These are phyloP conservation scores for Rhypophila decipiens DNA, from an alignment of 495 filamentous ascomycete genomes.

Conservation along the genomic window DNA sequence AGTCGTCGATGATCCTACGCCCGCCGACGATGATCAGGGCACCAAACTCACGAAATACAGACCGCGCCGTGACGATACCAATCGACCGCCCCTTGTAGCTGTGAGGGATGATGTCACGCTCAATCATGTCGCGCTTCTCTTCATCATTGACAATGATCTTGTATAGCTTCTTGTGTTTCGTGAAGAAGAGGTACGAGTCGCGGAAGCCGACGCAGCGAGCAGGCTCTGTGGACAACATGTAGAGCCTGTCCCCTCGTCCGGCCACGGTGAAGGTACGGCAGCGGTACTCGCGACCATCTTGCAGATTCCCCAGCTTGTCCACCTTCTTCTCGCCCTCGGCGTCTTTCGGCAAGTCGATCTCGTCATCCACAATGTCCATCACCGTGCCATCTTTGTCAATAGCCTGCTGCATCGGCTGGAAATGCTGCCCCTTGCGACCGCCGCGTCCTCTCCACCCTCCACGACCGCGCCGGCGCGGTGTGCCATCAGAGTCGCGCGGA, in stretches of 20 bases:
- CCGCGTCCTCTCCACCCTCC: conserved; percentile 62
- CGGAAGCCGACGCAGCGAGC: conserved; percentile 94
- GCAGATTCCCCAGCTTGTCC: conserved; percentile 74
- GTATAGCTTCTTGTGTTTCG: conserved; percentile 87
- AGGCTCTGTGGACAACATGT: conserved; percentile 98
- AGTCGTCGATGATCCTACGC: conserved; percentile 79
- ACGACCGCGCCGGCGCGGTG: conserved; percentile 61
- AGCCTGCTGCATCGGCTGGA: conserved; percentile 63
- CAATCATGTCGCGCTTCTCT: conserved; percentile 89
- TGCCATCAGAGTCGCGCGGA: conserved; percentile 48
- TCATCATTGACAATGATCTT: conserved; percentile 94
- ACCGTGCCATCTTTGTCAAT: conserved; percentile 94
- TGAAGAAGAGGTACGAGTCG: conserved; percentile 97
- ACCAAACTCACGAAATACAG: conserved; percentile 95
- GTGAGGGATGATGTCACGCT: conserved; percentile 89
- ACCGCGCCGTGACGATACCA: conserved; percentile 92
- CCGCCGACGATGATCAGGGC: conserved; percentile 90
- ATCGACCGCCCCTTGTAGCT: conserved; percentile 98
- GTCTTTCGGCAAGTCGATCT: conserved; percentile 82
- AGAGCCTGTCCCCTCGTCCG: conserved; percentile 75
- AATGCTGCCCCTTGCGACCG: conserved; percentile 69
- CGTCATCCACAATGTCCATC: conserved; percentile 85
- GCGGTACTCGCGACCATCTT: conserved; percentile 80
- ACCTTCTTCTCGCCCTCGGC: conserved; percentile 88
- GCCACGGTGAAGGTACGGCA: conserved; percentile 88